A percentile compares a stretch with the other conserved stretches of the same genome.
Conservation (phyloP, 768 basidiomycete genomes). For the Termitomyces sp. region DNA sequence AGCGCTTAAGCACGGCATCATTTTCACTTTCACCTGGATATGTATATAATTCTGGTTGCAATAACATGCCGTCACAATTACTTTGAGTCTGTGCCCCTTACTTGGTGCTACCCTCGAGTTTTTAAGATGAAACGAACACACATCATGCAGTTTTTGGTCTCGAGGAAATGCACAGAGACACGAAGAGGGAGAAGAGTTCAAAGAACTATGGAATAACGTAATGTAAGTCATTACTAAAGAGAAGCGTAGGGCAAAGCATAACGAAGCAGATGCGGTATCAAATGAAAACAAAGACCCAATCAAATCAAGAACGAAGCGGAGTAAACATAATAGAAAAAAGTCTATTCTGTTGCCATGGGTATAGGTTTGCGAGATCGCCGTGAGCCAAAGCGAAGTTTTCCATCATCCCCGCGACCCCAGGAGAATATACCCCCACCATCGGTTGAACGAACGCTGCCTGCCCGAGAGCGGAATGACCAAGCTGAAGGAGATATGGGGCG, state of each 20-base stretch:
- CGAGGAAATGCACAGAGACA: not conserved
- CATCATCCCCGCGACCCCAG: constrained; percentile 56
- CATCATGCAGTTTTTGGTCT: constrained; percentile 16
- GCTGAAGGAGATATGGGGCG: constrained; percentile 71
- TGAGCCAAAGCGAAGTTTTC: constrained; percentile 73
- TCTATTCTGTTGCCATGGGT: constrained; percentile 20
- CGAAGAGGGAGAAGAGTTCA: constrained; percentile 1
- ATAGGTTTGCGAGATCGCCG: constrained; percentile 47
- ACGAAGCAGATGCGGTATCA: constrained; percentile 7
- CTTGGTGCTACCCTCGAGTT: no score
- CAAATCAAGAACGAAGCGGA: constrained; percentile 15
- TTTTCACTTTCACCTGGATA: no score
- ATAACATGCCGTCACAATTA: no score
- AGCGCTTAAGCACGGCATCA: no score
- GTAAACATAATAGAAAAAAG: constrained; percentile 9
- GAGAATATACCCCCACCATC: constrained; percentile 67
- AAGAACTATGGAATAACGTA: constrained; percentile 16
- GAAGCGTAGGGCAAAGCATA: constrained; percentile 21
- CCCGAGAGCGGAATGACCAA: constrained; percentile 80
- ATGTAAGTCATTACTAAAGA: constrained; percentile 24
- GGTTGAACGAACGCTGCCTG: constrained; percentile 68
- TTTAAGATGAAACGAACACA: no score
- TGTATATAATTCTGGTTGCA: no score
- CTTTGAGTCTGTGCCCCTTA: no score
- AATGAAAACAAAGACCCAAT: constrained; percentile 14